Evolutionary conservation across 192 early-diverging fungal genomes (phyloP).

Genomic region (Lobulomyces angularis): DNA sequence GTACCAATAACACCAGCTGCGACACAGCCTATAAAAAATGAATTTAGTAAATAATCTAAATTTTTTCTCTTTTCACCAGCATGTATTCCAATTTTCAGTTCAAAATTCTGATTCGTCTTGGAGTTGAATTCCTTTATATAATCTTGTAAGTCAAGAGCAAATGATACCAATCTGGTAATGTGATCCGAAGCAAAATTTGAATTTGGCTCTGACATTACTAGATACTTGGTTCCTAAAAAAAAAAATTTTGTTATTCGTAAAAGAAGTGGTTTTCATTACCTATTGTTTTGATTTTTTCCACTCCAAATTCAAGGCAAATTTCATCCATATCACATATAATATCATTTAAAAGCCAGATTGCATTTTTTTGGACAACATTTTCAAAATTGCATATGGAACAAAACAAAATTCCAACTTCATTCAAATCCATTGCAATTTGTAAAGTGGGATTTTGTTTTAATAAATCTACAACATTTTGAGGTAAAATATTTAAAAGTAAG

Average conservation of each 20-base stretch:
- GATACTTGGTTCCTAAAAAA: conserved; percentile 18
- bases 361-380: conserved; percentile 10
- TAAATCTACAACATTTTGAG: conserved; percentile 14
- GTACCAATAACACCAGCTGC: conserved; percentile 19
- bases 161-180: conserved; percentile 9
- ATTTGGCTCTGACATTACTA: conserved; percentile 16
- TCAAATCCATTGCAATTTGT: conserved; percentile 14
- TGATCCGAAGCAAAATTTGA: conserved; percentile 9
- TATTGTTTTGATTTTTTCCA: conserved; percentile 26
- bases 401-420: conserved; percentile 19
- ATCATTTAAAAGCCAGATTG: conserved; percentile 18
- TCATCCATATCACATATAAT: conserved; percentile 26
- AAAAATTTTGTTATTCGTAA: conserved; percentile 2
- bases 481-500: conserved; percentile 21
- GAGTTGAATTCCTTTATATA: conserved; percentile 15
- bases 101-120: conserved; percentile 12
- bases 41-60: conserved; percentile 3
- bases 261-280: conserved; percentile 1
- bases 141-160: conserved; percentile 15
- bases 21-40: conserved; percentile 8
- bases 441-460: conserved; percentile 10
- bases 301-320: conserved; percentile 6
- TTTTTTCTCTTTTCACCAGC: conserved; percentile 4
- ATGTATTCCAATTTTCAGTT: conserved; percentile 12
- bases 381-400: conserved; percentile 13